Evolutionary conservation across 257 asterid genomes (phyloP), one percentile per base, ranked within the genome.

Genomic region (Ophiorrhiza pumila): DNA sequence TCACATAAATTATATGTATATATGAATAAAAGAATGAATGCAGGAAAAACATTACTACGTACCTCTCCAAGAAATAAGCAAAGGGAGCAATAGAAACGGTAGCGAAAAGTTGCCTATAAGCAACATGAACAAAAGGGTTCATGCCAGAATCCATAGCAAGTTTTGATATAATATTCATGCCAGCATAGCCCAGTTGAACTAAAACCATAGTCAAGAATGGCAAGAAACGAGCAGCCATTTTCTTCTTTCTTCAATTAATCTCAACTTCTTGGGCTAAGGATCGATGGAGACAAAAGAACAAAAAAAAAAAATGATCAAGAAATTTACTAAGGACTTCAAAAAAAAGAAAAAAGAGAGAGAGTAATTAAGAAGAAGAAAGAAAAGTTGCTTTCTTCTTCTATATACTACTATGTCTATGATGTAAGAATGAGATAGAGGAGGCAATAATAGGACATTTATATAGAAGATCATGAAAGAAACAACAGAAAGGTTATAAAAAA

Each of bases 61-160:
- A 93, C 98, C 98, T 89, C 80, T 94, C 98, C 63, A 81, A 34
- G 80, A 89, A 88, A 80, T 75, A 89, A 71, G 98, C 98, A 18
- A 91, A 79, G 6, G 98, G 97, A 29, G 81, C 79, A 27, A 94
- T 72, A 22, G 84, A 71, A 6, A 88, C 18, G 68, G 93, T 78
- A 0, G 96, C 97, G 50, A 91, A 88, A 14, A 94, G 56, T 72
- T 94, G 98, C 20, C 97, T 84, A 64, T 94, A 94, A 41, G 98
- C 98, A 11, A 94, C 96, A 35, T 88, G 96, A 41, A 94, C 90
- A n/a, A 81, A 89, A 34, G 98, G 97, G 76, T 90, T 81, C 97
- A 94, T 94, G 1, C 98, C 97, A 2, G 97, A 83, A 83, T 90
- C 96, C 96, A 94, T 88, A 0, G 96, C 98, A 7, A 91, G 84